Base-by-base conservation (phyloP, 306 rosid species). In the Acacia melanoxylon region DNA sequence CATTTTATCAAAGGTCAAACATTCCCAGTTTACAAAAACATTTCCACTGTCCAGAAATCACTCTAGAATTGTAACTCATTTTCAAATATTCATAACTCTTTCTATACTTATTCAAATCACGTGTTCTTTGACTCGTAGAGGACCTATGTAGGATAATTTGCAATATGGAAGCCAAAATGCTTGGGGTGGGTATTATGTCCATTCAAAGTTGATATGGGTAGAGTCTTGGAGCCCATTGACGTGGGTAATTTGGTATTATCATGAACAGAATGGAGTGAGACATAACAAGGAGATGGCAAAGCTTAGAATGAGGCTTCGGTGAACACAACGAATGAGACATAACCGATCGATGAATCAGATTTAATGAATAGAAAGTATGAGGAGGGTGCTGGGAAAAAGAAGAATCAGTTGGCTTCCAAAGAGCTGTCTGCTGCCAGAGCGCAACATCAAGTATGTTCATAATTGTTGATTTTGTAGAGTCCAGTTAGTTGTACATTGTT, bases 241-340 rank as follows among this genome's bases (percentile, higher is more conserved):
- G 5, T 10, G 40, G 9, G 40, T 75, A n/a, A 24, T 37, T 63
- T n/a, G 24, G 19, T 12, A 24, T 31, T 46, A 22, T 8, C 15
- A 12, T 85, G 79, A 74, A 68, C 88, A 95, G 99, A 91, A 86
- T 74, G 83, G 79, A 69, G 86, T 88, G 5, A 46, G 78, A 49
- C 87, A 65, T 68, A 77, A 77, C 78, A 92, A 80, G 61, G 88
- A 84, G 58, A 84, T 59, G 77, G 74, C 93, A 10, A 92, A 91
- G 77, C 84, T 85, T 14, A 86, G 89, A 80, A 89, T 89, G 92
- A 86, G 95, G 82, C 89, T 93, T 3, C 86, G 84, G 13, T 91
- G 97, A 84, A 90, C 94, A 24, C 98, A 88, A n/a, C n/a, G n/a
- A n/a, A n/a, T n/a, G n/a, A n/a, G n/a, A n/a, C n/a, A n/a, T n/a